phyloP scores from a whole-genome alignment of 768 basidiomycete genomes.

The Coprinopsis sp. region DNA sequence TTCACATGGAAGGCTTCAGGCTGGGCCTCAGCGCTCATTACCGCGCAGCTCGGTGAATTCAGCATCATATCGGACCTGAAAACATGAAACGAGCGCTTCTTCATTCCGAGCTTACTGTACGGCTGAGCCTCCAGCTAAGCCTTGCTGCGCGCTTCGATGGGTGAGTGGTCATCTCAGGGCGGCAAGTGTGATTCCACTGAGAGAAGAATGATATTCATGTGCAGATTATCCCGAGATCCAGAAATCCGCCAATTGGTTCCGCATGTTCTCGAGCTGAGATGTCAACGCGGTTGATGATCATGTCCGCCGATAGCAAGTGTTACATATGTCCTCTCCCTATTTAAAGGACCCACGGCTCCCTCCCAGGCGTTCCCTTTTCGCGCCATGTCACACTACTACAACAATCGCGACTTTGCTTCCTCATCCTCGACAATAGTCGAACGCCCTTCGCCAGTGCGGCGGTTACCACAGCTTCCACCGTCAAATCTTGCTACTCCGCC shows the following conservation, averaged over 20 bases:
- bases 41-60: too few relatives aligned
- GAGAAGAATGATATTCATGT: too few relatives aligned
- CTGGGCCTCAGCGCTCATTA: too few relatives aligned
- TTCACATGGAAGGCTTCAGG: too few relatives aligned
- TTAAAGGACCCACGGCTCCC: not conserved
- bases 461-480: conserved; percentile 17
- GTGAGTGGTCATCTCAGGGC: too few relatives aligned
- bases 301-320: not conserved
- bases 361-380: not conserved
- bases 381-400: conserved; percentile 8
- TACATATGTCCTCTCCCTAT: not conserved
- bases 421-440: conserved; percentile 8
- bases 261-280: not conserved
- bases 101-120: too few relatives aligned
- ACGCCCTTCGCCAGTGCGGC: conserved; percentile 10
- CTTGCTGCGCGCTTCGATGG: too few relatives aligned
- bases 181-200: too few relatives aligned
- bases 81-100: too few relatives aligned
- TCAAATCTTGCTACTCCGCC: conserved; percentile 11
- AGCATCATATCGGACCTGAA: too few relatives aligned
- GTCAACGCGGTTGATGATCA: not conserved
- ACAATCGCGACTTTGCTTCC: conserved; percentile 1
- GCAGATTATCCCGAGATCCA: too few relatives aligned
- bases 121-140: too few relatives aligned
- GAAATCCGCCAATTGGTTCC: not conserved